Evolutionary conservation across 2,329 filamentous ascomycete genomes (phyloP).

Genomic region (Neofusicoccum sp.): DNA sequence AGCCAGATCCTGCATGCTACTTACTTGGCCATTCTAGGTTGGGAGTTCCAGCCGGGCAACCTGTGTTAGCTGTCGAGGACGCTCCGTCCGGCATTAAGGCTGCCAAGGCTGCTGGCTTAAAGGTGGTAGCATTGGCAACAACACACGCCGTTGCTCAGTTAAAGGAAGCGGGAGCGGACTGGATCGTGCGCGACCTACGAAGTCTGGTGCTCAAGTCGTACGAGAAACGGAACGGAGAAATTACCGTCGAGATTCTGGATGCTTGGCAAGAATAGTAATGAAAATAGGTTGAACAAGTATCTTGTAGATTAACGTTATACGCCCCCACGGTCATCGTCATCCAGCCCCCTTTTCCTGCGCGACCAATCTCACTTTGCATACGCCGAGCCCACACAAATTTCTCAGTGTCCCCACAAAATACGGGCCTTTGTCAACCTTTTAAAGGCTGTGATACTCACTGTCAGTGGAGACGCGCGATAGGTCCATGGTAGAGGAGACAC

Average conservation of each 20-base stretch:
- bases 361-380: too few species aligned
- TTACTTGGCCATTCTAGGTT: constrained; percentile 42
- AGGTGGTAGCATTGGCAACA: constrained; percentile 77
- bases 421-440: too few species aligned
- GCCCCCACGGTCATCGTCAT: too few species aligned
- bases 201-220: constrained; percentile 65
- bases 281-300: too few species aligned
- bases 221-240: constrained; percentile 54
- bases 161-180: constrained; percentile 73
- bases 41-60: constrained; percentile 36
- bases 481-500: too few species aligned
- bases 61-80: constrained; percentile 79
- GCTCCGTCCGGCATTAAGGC: constrained; percentile 80
- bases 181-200: constrained; percentile 76
- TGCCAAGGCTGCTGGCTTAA: constrained; percentile 82
- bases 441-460: too few species aligned
- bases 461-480: too few species aligned
- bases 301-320: too few species aligned
- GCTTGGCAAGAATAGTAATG: constrained; percentile 48
- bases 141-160: constrained; percentile 76
- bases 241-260: constrained; percentile 67
- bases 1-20: constrained; percentile 52
- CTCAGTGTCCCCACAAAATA: too few species aligned
- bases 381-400: too few species aligned
- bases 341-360: too few species aligned